phyloP scores from a whole-genome alignment of 2,329 filamentous ascomycete genomes.

The Uncinocarpus reesii region DNA sequence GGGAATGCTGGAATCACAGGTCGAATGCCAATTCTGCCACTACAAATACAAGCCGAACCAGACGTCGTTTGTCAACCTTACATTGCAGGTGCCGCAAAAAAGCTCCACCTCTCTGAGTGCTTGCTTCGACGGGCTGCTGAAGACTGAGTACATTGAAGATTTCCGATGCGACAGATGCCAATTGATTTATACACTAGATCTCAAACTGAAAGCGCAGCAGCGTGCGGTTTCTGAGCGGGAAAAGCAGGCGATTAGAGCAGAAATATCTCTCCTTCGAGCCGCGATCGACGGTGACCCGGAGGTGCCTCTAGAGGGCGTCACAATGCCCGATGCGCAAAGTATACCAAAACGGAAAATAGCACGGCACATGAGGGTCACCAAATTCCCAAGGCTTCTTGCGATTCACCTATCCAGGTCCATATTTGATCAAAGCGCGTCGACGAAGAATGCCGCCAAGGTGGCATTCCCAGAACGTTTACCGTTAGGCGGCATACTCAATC shows the following conservation, averaged over 20 bases:
- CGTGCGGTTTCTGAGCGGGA: conserved; percentile 46
- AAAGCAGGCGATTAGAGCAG: conserved; percentile 43
- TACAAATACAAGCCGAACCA: conserved; percentile 78
- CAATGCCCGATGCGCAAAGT: conserved; percentile 60
- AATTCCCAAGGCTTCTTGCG: conserved; percentile 80
- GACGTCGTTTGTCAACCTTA: conserved; percentile 84
- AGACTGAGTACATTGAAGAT: conserved; percentile 91
- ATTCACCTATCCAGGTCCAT: conserved; percentile 90
- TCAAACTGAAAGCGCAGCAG: conserved; percentile 50
- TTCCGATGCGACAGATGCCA: conserved; percentile 93
- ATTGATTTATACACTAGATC: conserved; percentile 63
- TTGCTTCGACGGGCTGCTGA: conserved; percentile 89
- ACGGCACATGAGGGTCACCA: conserved; percentile 74
- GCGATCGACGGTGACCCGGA: conserved; percentile 78
- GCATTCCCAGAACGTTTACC: conserved; percentile 79
- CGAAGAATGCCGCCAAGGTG: conserved; percentile 92
- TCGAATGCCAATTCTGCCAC: conserved; percentile 80
- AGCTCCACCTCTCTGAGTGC: conserved; percentile 69
- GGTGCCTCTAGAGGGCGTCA: conserved; percentile 57
- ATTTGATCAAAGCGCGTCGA: conserved; percentile 68
- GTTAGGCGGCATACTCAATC: conserved; percentile 66
- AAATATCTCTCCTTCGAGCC: conserved; percentile 55
- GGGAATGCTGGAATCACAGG: conserved; percentile 84
- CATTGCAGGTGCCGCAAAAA: conserved; percentile 78
- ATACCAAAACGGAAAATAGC: conserved; percentile 77